Percentiles rank a stretch among this genome's conserved stretches.
Evolutionary conservation across 441 rosid species (phyloP).

Genomic region (Pelargonium exstipulatum): DNA sequence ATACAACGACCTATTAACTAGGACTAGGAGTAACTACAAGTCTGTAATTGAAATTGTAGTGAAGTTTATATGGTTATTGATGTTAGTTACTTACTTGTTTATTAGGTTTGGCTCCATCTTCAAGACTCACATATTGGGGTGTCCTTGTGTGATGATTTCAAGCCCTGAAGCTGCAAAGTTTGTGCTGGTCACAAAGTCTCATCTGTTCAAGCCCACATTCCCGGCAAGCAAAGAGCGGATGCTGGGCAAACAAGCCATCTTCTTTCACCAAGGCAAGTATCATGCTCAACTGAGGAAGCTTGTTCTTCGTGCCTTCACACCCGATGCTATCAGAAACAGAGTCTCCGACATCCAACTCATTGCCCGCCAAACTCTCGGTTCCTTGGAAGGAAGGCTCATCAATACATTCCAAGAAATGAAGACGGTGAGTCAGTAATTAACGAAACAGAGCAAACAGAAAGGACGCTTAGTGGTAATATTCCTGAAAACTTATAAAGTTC

Average conservation of each 20-base stretch:
- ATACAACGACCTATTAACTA: not conserved
- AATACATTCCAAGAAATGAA: slow-evolving; percentile 90
- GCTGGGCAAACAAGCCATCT: slow-evolving; percentile 87
- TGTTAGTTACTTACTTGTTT: not conserved
- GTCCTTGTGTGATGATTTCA: slow-evolving; percentile 93
- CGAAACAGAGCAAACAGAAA: no score
- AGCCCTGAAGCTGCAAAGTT: slow-evolving; percentile 92
- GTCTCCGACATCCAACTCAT: slow-evolving; percentile 54
- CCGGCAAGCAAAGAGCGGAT: slow-evolving; percentile 96
- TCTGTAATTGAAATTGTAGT: not conserved
- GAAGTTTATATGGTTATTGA: no score
- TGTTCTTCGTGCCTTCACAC: slow-evolving; percentile 83
- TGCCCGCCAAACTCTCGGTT: slow-evolving; percentile 44
- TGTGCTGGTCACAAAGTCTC: slow-evolving; percentile 65
- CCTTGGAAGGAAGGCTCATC: slow-evolving; percentile 52
- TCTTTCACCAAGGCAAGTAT: slow-evolving; percentile 87
- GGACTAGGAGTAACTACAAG: no score
- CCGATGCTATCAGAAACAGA: slow-evolving; percentile 49
- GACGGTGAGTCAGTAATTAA: slow-evolving; percentile 40
- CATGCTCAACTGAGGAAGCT: slow-evolving; percentile 76
- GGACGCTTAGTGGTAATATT: no score
- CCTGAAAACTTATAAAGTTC: not conserved
- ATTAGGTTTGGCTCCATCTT: slow-evolving; percentile 71
- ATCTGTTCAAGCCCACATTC: slow-evolving; percentile 91
- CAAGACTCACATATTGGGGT: slow-evolving; percentile 86